Conservation (phyloP, 441 rosid genomes). For the Theobroma grandiflorum region DNA sequence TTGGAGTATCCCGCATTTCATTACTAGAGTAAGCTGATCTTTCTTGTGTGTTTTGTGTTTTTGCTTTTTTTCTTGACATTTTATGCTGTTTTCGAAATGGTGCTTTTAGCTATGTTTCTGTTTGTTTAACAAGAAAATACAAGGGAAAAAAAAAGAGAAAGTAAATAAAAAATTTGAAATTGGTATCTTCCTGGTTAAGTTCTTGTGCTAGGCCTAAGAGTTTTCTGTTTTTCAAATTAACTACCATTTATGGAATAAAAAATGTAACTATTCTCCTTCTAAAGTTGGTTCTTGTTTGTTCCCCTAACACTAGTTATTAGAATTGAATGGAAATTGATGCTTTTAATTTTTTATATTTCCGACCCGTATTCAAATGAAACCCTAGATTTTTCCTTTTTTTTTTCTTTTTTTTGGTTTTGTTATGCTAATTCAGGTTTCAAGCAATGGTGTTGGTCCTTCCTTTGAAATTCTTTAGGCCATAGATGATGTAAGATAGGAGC, state of each 20-base stretch:
- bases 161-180: not conserved
- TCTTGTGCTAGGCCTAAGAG: not conserved
- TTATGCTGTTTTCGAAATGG: not conserved
- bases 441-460: not conserved
- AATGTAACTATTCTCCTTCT: too few relatives aligned
- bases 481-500: slow-evolving; percentile 1
- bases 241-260: not conserved
- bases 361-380: too few relatives aligned
- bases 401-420: not conserved
- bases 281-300: not conserved
- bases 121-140: slow-evolving; percentile 9
- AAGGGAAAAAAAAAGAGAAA: not conserved
- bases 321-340: not conserved
- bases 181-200: not conserved
- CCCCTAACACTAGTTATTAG: not conserved
- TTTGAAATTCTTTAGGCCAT: not conserved
- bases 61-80: not conserved
- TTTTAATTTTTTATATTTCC: too few relatives aligned
- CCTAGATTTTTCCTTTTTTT: too few relatives aligned
- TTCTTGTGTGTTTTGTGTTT: not conserved
- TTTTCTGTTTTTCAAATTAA: not conserved
- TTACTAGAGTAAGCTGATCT: not conserved
- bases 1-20: too few relatives aligned
- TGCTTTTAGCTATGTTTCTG: not conserved
- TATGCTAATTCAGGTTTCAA: not conserved